Evolutionary conservation across 192 early-diverging fungal genomes (phyloP).

Genomic region (Linnemannia exigua): DNA sequence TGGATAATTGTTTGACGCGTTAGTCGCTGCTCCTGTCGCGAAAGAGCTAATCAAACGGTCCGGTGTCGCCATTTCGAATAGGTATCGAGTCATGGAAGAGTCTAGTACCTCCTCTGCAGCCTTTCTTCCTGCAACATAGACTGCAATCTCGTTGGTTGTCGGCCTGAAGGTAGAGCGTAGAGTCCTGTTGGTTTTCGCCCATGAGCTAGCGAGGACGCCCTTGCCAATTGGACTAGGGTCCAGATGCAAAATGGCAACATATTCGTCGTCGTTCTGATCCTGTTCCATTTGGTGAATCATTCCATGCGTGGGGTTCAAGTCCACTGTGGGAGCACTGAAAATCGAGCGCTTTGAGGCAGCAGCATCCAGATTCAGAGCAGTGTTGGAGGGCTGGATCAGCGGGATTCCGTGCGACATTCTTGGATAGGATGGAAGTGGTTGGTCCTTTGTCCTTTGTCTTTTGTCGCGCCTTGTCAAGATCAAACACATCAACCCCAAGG

Average conservation of each 20-base stretch:
- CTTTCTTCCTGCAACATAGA: constrained; percentile 53
- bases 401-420: constrained; percentile 38
- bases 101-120: constrained; percentile 46
- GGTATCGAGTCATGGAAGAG: background rate
- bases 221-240: constrained; percentile 48
- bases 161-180: constrained; percentile 37
- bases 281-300: background rate
- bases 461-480: background rate
- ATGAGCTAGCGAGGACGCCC: constrained; percentile 21
- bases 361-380: constrained; percentile 15
- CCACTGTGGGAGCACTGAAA: constrained; percentile 39
- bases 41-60: background rate
- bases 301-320: background rate
- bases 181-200: constrained; percentile 38
- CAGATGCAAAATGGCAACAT: constrained; percentile 22
- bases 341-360: constrained; percentile 19
- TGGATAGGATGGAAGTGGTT: background rate
- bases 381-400: constrained; percentile 42
- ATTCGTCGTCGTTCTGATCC: constrained; percentile 21
- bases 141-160: constrained; percentile 47
- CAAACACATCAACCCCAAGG: background rate
- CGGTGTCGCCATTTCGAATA: background rate
- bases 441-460: background rate
- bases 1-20: background rate
- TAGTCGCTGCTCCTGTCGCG: background rate